Conservation (phyloP, 2,329 filamentous ascomycete species). For the Pyrenophora seminiperda region DNA sequence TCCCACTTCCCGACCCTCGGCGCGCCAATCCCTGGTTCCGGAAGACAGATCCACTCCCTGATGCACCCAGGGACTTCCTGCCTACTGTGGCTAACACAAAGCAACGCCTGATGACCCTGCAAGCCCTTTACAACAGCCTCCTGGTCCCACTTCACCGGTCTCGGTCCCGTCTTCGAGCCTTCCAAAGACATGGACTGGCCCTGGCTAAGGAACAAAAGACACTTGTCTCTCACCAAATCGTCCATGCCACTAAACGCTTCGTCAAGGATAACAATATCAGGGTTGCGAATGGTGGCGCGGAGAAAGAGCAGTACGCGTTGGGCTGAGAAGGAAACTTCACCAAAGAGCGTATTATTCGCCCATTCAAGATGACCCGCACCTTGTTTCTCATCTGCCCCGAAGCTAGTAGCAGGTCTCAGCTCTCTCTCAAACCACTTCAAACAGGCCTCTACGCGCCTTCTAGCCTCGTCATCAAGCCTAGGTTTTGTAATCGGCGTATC, state of each 20-base stretch:
- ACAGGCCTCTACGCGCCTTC: slow-evolving; percentile 67
- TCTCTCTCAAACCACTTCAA: slow-evolving; percentile 80
- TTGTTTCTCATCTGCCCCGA: slow-evolving; percentile 9
- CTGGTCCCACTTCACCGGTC: slow-evolving; percentile 55
- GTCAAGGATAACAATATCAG: slow-evolving; percentile 57
- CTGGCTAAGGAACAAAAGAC: slow-evolving; percentile 73
- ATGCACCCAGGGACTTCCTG: slow-evolving; percentile 88
- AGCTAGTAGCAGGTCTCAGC: slow-evolving; percentile 61
- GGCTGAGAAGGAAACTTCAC: slow-evolving; percentile 75
- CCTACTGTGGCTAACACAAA: slow-evolving; percentile 89
- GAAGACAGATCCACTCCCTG: slow-evolving; percentile 83
- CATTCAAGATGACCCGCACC: slow-evolving; percentile 56
- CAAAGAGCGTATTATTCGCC: slow-evolving; percentile 71
- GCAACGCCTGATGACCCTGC: slow-evolving; percentile 73
- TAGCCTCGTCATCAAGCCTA: slow-evolving; percentile 62
- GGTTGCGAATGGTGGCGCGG: slow-evolving; percentile 52
- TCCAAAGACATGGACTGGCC: slow-evolving; percentile 49
- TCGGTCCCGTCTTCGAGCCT: slow-evolving; percentile 40
- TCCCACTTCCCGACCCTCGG: slow-evolving; percentile 69
- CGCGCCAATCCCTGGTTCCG: slow-evolving; percentile 70
- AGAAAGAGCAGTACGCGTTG: slow-evolving; percentile 88
- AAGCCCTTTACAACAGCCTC: slow-evolving; percentile 65
- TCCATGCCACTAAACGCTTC: slow-evolving; percentile 60
- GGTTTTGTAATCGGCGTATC: slow-evolving; percentile 81
- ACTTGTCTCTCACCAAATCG: slow-evolving; percentile 75